Percentiles rank a stretch among this genome's conserved stretches.
Conservation (phyloP, 2,329 filamentous ascomycete genomes). For the Diatrype stigma region DNA sequence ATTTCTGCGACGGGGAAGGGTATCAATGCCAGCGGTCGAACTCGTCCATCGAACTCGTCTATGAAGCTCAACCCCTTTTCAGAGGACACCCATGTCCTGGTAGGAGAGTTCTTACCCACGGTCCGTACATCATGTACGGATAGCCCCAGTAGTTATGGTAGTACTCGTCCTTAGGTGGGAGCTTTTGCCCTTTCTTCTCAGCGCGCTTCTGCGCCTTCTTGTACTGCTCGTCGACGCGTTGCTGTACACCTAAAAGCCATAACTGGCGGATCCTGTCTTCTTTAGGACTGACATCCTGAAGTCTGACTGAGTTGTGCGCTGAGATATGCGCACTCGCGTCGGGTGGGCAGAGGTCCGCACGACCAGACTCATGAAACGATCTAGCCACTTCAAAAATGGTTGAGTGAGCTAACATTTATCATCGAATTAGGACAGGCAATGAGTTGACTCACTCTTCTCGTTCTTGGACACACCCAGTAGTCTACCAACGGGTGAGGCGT, state of each 20-base stretch:
- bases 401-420: neutral
- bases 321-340: conserved; percentile 66
- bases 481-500: conserved; percentile 43
- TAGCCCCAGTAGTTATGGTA: conserved; percentile 51
- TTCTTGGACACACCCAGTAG: conserved; percentile 42
- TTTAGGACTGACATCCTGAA: conserved; percentile 18
- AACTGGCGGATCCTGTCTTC: conserved; percentile 30
- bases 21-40: no score
- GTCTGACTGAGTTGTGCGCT: conserved; percentile 62
- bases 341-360: conserved; percentile 46
- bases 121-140: conserved; percentile 41
- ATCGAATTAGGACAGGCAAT: neutral
- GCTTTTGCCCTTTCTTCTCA: conserved; percentile 41
- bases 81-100: no score
- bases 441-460: conserved; percentile 34
- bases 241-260: conserved; percentile 30
- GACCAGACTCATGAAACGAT: conserved; percentile 44
- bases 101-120: neutral
- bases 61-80: no score
- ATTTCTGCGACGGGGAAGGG: neutral
- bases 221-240: conserved; percentile 52
- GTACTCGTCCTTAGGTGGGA: conserved; percentile 46
- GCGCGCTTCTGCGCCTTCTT: conserved; percentile 47
- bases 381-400: conserved; percentile 30
- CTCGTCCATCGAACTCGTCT: no score